Evolutionary conservation across 2,329 filamentous ascomycete species (phyloP).

Genomic region (Pezicula rhizophila): DNA sequence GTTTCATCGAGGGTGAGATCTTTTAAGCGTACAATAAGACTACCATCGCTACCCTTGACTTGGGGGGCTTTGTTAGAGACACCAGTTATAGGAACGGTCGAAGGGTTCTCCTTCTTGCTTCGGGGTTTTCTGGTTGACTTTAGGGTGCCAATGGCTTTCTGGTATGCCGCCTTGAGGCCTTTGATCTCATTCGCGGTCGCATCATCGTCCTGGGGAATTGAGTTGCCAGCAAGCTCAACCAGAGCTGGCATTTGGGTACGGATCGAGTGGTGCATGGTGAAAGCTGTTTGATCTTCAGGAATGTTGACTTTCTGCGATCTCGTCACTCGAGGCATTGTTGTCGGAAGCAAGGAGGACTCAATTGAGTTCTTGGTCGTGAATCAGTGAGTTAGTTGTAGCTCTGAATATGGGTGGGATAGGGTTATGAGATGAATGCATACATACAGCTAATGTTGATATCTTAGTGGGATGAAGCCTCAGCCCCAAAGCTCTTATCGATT

Average conservation of each 20-base stretch:
- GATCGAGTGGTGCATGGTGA: neutral
- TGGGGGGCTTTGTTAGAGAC: too few relatives aligned
- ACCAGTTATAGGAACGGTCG: constrained; percentile 3
- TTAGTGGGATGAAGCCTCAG: neutral
- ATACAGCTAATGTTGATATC: constrained; percentile 1
- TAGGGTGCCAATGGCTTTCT: constrained; percentile 21
- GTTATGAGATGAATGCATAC: neutral
- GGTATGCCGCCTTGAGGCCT: constrained; percentile 27
- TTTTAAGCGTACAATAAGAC: neutral
- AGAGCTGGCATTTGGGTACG: constrained; percentile 4
- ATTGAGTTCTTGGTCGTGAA: neutral
- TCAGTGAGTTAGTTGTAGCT: constrained; percentile 5
- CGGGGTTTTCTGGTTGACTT: constrained; percentile 21
- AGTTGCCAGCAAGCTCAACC: constrained; percentile 10
- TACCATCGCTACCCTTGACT: too few relatives aligned
- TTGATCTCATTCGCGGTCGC: constrained; percentile 21
- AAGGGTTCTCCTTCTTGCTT: constrained; percentile 19
- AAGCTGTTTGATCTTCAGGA: constrained; percentile 21
- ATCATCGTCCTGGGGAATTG: constrained; percentile 16
- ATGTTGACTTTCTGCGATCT: constrained; percentile 24
- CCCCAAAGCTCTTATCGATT: constrained; percentile 22
- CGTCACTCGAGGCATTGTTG: constrained; percentile 26
- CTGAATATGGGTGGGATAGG: constrained; percentile 1
- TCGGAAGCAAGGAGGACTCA: neutral
- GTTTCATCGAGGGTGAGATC: neutral